These are phyloP conservation scores for Diaporthe citrichinensis DNA, from an alignment of 2,329 filamentous ascomycete genomes.

Conservation along the genomic window DNA sequence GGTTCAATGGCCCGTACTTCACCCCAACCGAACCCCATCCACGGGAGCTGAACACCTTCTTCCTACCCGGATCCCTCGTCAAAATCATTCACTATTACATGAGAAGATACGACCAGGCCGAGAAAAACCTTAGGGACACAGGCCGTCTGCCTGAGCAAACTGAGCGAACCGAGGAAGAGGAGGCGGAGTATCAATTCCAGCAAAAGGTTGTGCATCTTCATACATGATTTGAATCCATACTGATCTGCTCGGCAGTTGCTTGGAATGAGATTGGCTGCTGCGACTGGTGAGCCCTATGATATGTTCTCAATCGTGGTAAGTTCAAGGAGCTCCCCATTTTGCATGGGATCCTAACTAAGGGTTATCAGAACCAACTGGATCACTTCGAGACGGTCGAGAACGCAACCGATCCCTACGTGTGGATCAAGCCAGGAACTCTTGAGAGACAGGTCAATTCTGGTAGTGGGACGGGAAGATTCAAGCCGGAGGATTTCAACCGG, in stretches of 20 bases:
- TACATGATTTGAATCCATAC: too few relatives aligned
- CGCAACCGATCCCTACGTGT: neutral
- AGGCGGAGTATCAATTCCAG: neutral
- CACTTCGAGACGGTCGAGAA: conserved; percentile 12
- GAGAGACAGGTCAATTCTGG: conserved; percentile 25
- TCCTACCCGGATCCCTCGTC: neutral
- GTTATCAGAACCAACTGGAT: neutral
- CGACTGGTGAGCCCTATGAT: conserved; percentile 16
- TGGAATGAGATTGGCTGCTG: neutral
- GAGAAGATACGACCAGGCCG: neutral
- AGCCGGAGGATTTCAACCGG: conserved; percentile 24
- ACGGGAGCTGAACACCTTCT: neutral
- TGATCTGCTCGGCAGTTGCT: neutral
- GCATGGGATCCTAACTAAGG: neutral
- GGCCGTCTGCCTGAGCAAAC: neutral
- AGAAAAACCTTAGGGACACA: neutral
- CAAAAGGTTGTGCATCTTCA: conserved; percentile 15
- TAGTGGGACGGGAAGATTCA: conserved; percentile 3
- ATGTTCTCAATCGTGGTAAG: conserved; percentile 26
- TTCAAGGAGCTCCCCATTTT: neutral
- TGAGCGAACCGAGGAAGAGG: neutral
- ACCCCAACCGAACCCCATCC: neutral
- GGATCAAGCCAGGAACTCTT: neutral
- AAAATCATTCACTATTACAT: neutral
- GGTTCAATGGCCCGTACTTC: conserved; percentile 27